Evolutionary conservation across 2,329 filamentous ascomycete species (phyloP).

Genomic region (Dichotomopilus funicola): DNA sequence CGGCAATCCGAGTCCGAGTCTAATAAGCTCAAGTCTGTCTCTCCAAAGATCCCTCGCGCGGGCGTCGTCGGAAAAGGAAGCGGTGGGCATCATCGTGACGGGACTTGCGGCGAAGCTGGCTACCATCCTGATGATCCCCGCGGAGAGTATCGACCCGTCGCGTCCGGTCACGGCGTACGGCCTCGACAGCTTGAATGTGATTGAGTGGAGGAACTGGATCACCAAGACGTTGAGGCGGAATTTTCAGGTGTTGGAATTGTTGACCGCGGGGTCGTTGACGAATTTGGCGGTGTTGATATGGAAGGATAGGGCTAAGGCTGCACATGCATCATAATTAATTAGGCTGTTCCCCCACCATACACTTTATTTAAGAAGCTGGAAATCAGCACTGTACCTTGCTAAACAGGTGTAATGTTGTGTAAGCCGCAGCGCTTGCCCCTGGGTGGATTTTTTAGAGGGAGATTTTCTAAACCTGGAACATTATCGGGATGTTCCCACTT

Average conservation of each 20-base stretch:
- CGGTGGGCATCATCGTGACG: neutral
- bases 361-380: too few relatives aligned
- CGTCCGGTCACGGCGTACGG: neutral
- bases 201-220: neutral
- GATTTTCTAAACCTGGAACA: neutral
- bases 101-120: neutral
- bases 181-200: neutral
- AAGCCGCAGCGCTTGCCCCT: conserved; percentile 5
- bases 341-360: too few relatives aligned
- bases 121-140: neutral
- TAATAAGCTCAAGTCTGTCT: neutral
- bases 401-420: conserved; percentile 6
- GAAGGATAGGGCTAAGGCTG: neutral
- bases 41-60: neutral
- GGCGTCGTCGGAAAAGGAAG: neutral
- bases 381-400: too few relatives aligned
- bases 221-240: neutral
- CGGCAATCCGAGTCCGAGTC: neutral
- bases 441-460: conserved; percentile 1
- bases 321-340: too few relatives aligned
- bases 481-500: neutral
- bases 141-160: neutral
- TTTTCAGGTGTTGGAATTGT: neutral
- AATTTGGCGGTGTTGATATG: neutral
- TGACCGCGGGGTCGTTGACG: neutral